Percentiles rank a stretch among this genome's conserved stretches.
phyloP scores from a whole-genome alignment of 352 stramenopile species.

The Globisporangium sylvaticum region DNA sequence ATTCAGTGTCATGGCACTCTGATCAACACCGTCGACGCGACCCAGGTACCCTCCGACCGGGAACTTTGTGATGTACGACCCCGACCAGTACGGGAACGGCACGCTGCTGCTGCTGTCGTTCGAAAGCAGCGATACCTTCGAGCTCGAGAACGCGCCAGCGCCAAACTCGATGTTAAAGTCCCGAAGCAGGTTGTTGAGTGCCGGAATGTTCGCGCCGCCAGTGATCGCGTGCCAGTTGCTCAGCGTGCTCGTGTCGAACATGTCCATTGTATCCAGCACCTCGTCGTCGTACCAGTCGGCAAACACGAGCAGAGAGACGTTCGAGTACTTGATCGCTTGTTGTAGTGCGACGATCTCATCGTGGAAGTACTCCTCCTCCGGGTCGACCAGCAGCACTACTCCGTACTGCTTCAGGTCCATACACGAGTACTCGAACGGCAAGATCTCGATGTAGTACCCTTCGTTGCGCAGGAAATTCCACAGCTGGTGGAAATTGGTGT shows the following conservation, averaged over 20 bases:
- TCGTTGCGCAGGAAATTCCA: constrained; percentile 65
- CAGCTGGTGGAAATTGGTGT: constrained; percentile 86
- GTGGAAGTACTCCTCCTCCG: constrained; percentile 75
- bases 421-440: constrained; percentile 77
- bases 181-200: constrained; percentile 57
- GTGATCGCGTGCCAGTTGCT: constrained; percentile 79
- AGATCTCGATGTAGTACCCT: constrained; percentile 79
- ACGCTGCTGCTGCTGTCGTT: constrained; percentile 16
- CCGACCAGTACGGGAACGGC: constrained; percentile 60
- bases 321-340: constrained; percentile 57
- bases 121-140: constrained; percentile 41
- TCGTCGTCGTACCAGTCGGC: constrained; percentile 77
- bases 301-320: constrained; percentile 71
- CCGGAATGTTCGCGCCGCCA: constrained; percentile 71
- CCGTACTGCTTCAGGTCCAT: constrained; percentile 68
- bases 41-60: constrained; percentile 59
- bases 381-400: constrained; percentile 73
- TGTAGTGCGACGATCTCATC: constrained; percentile 59
- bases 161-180: constrained; percentile 72
- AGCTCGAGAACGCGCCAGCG: constrained; percentile 48
- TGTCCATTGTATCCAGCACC: constrained; percentile 51
- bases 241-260: constrained; percentile 83
- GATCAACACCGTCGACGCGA: constrained; percentile 49
- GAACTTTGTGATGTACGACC: constrained; percentile 62
- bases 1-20: constrained; percentile 52